Percentiles rank a stretch among this genome's conserved stretches.
phyloP scores from a whole-genome alignment of 345 rosid genomes.

The Lepidium sativum region DNA sequence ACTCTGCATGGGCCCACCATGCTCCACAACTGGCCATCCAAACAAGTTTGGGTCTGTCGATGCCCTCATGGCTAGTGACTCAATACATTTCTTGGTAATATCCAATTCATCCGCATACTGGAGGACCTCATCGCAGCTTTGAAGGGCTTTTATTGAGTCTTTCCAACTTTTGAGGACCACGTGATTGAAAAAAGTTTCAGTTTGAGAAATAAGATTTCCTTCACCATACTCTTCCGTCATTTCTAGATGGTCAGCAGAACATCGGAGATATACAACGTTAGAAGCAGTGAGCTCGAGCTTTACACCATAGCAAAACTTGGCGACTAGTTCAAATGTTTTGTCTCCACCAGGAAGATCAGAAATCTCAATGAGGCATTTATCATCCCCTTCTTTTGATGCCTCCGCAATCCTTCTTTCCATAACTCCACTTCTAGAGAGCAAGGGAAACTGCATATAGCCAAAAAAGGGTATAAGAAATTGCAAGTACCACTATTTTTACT shows the following conservation, averaged over 20 bases:
- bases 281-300: slow-evolving; percentile 90
- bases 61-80: slow-evolving; percentile 67
- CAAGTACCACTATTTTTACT: not conserved
- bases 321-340: slow-evolving; percentile 89
- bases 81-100: slow-evolving; percentile 69
- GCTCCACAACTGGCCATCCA: slow-evolving; percentile 93
- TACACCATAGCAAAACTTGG: slow-evolving; percentile 97
- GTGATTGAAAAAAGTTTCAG: slow-evolving; percentile 85
- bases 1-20: slow-evolving; percentile 90
- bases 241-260: slow-evolving; percentile 81
- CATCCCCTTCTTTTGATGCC: slow-evolving; percentile 64
- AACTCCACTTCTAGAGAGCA: slow-evolving; percentile 90
- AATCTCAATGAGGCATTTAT: slow-evolving; percentile 49
- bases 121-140: slow-evolving; percentile 67
- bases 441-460: slow-evolving; percentile 66
- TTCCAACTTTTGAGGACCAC: slow-evolving; percentile 84
- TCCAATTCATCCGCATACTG: slow-evolving; percentile 61
- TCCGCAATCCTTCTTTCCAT: slow-evolving; percentile 85
- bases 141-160: slow-evolving; percentile 77
- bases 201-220: slow-evolving; percentile 65
- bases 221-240: slow-evolving; percentile 97
- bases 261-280: slow-evolving; percentile 70
- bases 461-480: not conserved
- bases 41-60: slow-evolving; percentile 80
- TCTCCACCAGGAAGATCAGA: slow-evolving; percentile 77